phyloP scores from a whole-genome alignment of 139 green algal species.

The Chlamydomonas asymmetrica region DNA sequence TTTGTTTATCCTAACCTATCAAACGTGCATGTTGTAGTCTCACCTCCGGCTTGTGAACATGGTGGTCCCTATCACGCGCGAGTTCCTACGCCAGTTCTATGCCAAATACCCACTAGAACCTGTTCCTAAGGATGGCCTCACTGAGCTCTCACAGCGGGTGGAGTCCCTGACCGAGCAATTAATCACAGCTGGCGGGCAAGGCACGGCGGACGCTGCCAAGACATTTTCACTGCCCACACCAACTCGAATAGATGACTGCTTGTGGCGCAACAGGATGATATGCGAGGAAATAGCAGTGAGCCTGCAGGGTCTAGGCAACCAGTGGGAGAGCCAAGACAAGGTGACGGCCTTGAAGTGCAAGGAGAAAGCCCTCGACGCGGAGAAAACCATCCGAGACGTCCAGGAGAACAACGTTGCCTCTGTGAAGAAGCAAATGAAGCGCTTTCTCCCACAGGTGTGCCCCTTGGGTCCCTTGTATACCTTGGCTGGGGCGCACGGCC shows the following conservation, averaged over 20 bases:
- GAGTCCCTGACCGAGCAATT: neutral
- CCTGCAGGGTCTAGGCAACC: neutral
- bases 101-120: conserved; percentile 17
- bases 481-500: neutral
- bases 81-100: conserved; percentile 22
- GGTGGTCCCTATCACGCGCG: conserved; percentile 31
- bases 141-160: neutral
- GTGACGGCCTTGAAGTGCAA: conserved; percentile 2
- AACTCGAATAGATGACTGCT: conserved; percentile 32
- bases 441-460: conserved; percentile 17
- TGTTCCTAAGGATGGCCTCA: neutral
- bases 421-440: conserved; percentile 17
- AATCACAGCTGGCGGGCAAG: neutral
- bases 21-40: too few species aligned
- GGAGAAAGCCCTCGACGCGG: neutral
- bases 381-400: conserved; percentile 2
- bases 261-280: conserved; percentile 32
- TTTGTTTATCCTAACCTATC: too few species aligned
- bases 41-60: too few species aligned
- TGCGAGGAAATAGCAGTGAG: conserved; percentile 14
- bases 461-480: too few species aligned
- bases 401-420: conserved; percentile 17
- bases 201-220: neutral
- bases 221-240: neutral
- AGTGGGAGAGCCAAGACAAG: neutral